Conservation (phyloP, 768 basidiomycete species). For the Lanmaoa pseudosensibilis region DNA sequence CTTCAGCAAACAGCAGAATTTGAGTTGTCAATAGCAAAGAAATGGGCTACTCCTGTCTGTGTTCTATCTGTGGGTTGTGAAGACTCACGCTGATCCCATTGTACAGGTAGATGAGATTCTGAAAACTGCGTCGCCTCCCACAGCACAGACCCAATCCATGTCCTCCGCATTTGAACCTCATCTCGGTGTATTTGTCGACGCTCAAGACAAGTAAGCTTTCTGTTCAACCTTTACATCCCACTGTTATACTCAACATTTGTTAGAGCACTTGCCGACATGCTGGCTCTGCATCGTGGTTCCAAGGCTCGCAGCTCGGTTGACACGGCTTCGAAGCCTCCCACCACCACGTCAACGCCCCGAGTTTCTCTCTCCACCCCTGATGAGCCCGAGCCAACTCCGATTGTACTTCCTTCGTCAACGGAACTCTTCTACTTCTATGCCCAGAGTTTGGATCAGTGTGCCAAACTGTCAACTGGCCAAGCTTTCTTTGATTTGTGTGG, state of each 20-base stretch:
- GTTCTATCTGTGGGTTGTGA: slow-evolving; percentile 7
- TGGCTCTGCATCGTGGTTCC: slow-evolving; percentile 70
- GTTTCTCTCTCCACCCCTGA: slow-evolving; percentile 41
- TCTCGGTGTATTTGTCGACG: slow-evolving; percentile 91
- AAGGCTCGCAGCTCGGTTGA: slow-evolving; percentile 72
- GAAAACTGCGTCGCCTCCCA: slow-evolving; percentile 48
- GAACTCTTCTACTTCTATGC: slow-evolving; percentile 98
- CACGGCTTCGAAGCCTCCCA: slow-evolving; percentile 31
- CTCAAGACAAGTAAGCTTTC: slow-evolving; percentile 85
- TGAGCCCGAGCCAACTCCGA: slow-evolving; percentile 49
- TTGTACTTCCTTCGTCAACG: slow-evolving; percentile 89
- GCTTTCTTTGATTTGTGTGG: slow-evolving; percentile 78
- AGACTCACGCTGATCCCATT: background rate
- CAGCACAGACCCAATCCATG: slow-evolving; percentile 62
- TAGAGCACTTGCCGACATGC: slow-evolving; percentile 89
- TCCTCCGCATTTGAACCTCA: slow-evolving; percentile 91
- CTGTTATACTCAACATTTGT: background rate
- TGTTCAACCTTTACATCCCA: background rate
- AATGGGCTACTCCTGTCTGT: slow-evolving; percentile 74
- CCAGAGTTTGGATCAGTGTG: slow-evolving; percentile 92
- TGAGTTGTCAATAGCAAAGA: slow-evolving; percentile 75
- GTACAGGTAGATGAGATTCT: slow-evolving; percentile 66
- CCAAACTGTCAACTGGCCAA: slow-evolving; percentile 82
- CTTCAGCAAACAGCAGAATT: slow-evolving; percentile 88
- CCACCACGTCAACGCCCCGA: slow-evolving; percentile 33